Base-by-base conservation (phyloP, 768 basidiomycete genomes). In the Phaeolepiota aurea region DNA sequence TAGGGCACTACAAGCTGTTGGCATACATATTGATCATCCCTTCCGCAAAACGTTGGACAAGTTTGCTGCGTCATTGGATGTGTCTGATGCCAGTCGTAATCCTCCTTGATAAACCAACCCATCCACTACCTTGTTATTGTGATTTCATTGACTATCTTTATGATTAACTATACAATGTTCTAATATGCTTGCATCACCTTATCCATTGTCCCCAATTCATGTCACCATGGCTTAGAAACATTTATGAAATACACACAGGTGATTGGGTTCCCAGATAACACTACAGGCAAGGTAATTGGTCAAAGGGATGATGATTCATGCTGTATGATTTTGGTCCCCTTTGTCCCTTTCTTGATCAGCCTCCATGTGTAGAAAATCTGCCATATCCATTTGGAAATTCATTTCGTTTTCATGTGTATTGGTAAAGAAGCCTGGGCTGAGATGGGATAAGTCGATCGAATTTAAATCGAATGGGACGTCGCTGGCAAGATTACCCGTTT, bases 31-130 rank as follows among this genome's bases (percentile, higher is more conserved):
- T 22, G 77, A 79, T 43, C 81, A 86, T 54, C 68, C 76, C n/a
- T 62, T 87, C 39, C 74, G 82, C 37, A 85, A 77, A 60, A 78
- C 68, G 51, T 49, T 87, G 43, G 79, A 79, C 42, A 85, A 76
- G 55, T 79, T 40, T 28, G 14, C 32, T 40, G 28, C 41, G 37
- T 15, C 41, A n/a, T n/a, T n/a, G n/a, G n/a, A n/a, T n/a, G n/a
- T n/a, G n/a, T n/a, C n/a, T n/a, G n/a, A n/a, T n/a, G n/a, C n/a
- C n/a, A n/a, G n/a, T n/a, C n/a, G n/a, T n/a, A n/a, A n/a, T n/a
- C n/a, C n/a, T n/a, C n/a, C n/a, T n/a, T n/a, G n/a, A n/a, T n/a
- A n/a, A n/a, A n/a, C n/a, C n/a, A n/a, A n/a, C n/a, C n/a, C n/a
- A n/a, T n/a, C n/a, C n/a, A n/a, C n/a, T n/a, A n/a, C n/a, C n/a